Base-by-base conservation (phyloP, 202 grass and related monocot species). In the Saccharum hybrid region DNA sequence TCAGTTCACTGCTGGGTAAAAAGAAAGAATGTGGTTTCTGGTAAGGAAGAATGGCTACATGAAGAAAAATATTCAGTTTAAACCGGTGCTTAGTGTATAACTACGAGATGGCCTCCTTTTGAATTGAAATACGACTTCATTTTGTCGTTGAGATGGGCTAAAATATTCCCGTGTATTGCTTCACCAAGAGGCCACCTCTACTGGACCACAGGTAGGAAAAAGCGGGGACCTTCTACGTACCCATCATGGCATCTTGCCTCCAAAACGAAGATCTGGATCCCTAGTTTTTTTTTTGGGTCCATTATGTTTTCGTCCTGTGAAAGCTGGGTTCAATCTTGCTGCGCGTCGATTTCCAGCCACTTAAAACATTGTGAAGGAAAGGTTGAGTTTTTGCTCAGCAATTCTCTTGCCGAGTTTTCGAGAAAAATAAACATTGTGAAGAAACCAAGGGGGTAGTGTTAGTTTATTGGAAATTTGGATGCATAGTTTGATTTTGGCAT, bases 191-290 rank as follows among this genome's bases (percentile, higher is more conserved):
- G 83, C 49, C 62, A 83, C 66, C 88, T 83, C 60, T 36, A 83
- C 30, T 56, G 84, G 84, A 90, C 84, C 88, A 90, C 84, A 56
- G 33, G 62, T 70, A 68, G 74, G 74, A 43, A 74, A 74, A 52
- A 42, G 30, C 78, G 68, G 84, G 83, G 79, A 79, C 88, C 83
- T 74, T 74, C 12, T 74, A 57, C 7, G 2, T 59, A 62, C 49
- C 80, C 79, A 90, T 90, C 79, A 79, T 79, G 68, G 31, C 68
- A 83, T 90, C 83, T 68, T 86, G 80, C 79, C 74, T 86, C 61
- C 62, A 74, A 56, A 68, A 56, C 34, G 68, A 68, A 86, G 80
- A 90, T 86, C 80, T 83, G 40, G 75, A 75, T 86, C 80, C 40
- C 74, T 63, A 36, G 73, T 73, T 83, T 73, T n/a, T 15, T 71